These are phyloP conservation scores for Lentinus tigrinus DNA, from an alignment of 768 basidiomycete genomes.

Conservation along the genomic window DNA sequence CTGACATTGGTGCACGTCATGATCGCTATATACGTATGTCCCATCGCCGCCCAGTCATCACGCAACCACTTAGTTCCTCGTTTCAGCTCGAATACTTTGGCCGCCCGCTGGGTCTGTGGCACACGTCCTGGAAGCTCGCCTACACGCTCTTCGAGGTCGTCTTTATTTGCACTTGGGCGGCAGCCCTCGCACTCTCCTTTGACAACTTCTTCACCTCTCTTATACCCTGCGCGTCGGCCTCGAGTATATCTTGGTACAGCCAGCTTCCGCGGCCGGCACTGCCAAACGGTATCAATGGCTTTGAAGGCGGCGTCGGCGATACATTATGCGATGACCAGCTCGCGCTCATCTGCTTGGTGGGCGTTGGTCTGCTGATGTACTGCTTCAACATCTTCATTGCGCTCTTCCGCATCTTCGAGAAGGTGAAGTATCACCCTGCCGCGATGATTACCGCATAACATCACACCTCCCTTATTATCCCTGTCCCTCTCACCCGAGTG, in stretches of 20 bases:
- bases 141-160: slow-evolving; percentile 87
- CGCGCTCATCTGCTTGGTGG: slow-evolving; percentile 74
- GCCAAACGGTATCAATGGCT: slow-evolving; percentile 38
- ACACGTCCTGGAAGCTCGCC: slow-evolving; percentile 80
- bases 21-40: slow-evolving; percentile 77
- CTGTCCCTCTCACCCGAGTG: not conserved
- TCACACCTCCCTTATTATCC: not conserved
- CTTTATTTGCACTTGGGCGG: slow-evolving; percentile 94
- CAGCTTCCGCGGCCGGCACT: slow-evolving; percentile 53
- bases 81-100: slow-evolving; percentile 88
- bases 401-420: slow-evolving; percentile 84
- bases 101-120: slow-evolving; percentile 89
- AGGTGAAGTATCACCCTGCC: slow-evolving; percentile 63
- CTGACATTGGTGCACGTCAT: slow-evolving; percentile 84
- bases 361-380: slow-evolving; percentile 75
- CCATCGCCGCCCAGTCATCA: not conserved
- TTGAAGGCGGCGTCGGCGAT: slow-evolving; percentile 55
- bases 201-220: slow-evolving; percentile 91
- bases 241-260: slow-evolving; percentile 72
- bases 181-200: slow-evolving; percentile 82
- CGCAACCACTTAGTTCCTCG: not conserved
- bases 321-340: slow-evolving; percentile 74
- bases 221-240: slow-evolving; percentile 68
- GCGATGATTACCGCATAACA: slow-evolving; percentile 7
- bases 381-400: slow-evolving; percentile 84